A percentile compares a stretch with the other conserved stretches of the same genome.
Evolutionary conservation across 164 flowering plant genomes (phyloP).

Genomic region (Berberis vulgaris): DNA sequence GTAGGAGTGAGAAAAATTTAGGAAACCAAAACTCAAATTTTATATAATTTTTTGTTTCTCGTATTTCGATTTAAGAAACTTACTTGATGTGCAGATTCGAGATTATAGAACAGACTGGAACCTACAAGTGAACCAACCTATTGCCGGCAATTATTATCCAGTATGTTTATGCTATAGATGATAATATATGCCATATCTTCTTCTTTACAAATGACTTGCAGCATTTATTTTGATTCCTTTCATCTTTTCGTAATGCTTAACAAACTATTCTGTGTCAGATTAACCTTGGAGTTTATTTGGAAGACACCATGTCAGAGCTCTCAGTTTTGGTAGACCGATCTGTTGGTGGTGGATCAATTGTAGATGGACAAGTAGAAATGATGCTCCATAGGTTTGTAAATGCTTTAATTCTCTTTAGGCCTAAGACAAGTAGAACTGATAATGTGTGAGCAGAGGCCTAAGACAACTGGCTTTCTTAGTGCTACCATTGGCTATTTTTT

Average conservation of each 20-base stretch:
- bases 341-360: constrained; percentile 78
- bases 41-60: not conserved
- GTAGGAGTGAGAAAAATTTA: too few relatives aligned
- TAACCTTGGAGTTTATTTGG: constrained; percentile 78
- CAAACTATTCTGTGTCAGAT: constrained; percentile 33
- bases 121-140: constrained; percentile 73
- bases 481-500: too few relatives aligned
- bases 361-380: constrained; percentile 87
- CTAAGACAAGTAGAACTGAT: too few relatives aligned
- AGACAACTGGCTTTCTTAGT: too few relatives aligned
- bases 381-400: constrained; percentile 81
- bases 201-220: not conserved
- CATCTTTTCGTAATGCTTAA: not conserved
- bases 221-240: too few relatives aligned
- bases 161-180: constrained; percentile 36
- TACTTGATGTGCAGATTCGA: constrained; percentile 56
- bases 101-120: constrained; percentile 90
- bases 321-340: constrained; percentile 95
- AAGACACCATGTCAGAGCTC: constrained; percentile 56
- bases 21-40: not conserved
- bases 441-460: too few relatives aligned
- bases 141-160: constrained; percentile 96
- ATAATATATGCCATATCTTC: not conserved
- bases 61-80: not conserved
- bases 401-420: too few relatives aligned